Conservation (phyloP, 2,329 filamentous ascomycete species). For the Pyrenophora teres region DNA sequence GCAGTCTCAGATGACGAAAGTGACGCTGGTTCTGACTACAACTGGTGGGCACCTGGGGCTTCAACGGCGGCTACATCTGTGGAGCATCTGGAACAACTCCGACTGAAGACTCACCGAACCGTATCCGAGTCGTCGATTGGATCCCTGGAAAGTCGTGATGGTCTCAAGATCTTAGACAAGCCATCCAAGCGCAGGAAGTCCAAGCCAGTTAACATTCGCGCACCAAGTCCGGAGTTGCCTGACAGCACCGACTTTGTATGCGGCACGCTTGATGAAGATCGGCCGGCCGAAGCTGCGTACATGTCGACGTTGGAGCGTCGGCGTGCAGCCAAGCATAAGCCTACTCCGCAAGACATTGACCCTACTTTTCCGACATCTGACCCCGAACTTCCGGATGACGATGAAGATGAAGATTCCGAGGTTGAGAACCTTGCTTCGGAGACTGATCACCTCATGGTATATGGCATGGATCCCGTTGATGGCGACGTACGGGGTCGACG, state of each 20-base stretch:
- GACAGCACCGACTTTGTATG: slow-evolving; percentile 99
- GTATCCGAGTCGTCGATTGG: slow-evolving; percentile 61
- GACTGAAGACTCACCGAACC: slow-evolving; percentile 52
- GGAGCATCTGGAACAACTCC: slow-evolving; percentile 54
- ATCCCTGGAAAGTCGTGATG: slow-evolving; percentile 51
- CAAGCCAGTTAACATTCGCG: slow-evolving; percentile 63
- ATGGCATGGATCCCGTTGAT: slow-evolving; percentile 72
- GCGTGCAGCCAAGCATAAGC: slow-evolving; percentile 77
- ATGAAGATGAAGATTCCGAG: slow-evolving; percentile 58
- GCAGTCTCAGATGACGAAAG: slow-evolving; percentile 71
- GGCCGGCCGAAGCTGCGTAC: slow-evolving; percentile 91
- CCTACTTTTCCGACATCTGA: slow-evolving; percentile 96
- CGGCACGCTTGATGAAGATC: slow-evolving; percentile 93
- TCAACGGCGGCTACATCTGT: slow-evolving; percentile 60
- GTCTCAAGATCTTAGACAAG: slow-evolving; percentile 34
- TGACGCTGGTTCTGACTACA: slow-evolving; percentile 66
- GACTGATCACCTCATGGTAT: slow-evolving; percentile 70
- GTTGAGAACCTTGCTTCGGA: slow-evolving; percentile 49
- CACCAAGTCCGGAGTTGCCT: slow-evolving; percentile 77
- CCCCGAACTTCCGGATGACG: slow-evolving; percentile 79
- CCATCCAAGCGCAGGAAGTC: slow-evolving; percentile 51
- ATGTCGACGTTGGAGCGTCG: slow-evolving; percentile 81
- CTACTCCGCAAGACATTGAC: slow-evolving; percentile 87
- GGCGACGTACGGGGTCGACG: slow-evolving; percentile 51
- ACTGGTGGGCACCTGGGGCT: slow-evolving; percentile 64